Percentiles rank a stretch among this genome's conserved stretches.
Evolutionary conservation across 1,284 basidiomycete species (phyloP).

Genomic region (Cryptococcus jaspeensis): DNA sequence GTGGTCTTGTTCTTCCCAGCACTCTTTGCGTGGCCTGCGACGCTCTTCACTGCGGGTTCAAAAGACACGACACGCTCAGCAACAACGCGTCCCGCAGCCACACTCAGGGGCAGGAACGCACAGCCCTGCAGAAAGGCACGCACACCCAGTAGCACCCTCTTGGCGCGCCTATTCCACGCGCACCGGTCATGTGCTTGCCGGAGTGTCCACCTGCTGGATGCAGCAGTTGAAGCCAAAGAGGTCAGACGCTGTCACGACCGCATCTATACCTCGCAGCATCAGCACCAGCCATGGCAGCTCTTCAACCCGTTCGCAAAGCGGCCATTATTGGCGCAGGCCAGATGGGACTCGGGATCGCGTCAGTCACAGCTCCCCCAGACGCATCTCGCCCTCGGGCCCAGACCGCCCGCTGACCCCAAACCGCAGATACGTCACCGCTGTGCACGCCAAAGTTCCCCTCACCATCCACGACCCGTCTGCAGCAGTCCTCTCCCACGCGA

Average conservation of each 20-base stretch:
- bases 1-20: too few relatives aligned
- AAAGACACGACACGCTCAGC: too few relatives aligned
- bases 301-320: constrained; percentile 30
- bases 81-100: too few relatives aligned
- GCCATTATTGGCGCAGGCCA: constrained; percentile 49
- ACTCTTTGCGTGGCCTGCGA: not conserved
- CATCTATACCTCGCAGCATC: too few relatives aligned
- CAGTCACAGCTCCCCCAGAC: constrained; percentile 9
- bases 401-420: not conserved
- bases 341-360: constrained; percentile 50
- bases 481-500: constrained; percentile 32
- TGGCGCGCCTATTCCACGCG: too few relatives aligned
- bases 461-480: constrained; percentile 43
- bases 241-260: too few relatives aligned
- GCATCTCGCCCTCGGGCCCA: too few relatives aligned
- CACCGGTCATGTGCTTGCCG: not conserved
- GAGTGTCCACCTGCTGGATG: not conserved
- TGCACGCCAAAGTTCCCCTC: constrained; percentile 40
- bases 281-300: constrained; percentile 8
- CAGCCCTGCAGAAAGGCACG: too few relatives aligned
- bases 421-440: constrained; percentile 44
- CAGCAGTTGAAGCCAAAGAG: too few relatives aligned
- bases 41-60: too few relatives aligned
- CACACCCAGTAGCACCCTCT: too few relatives aligned
- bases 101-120: too few relatives aligned